Percentiles rank a stretch among this genome's conserved stretches.
phyloP scores from a whole-genome alignment of 345 rosid species.

The Abelmoschus esculentus region DNA sequence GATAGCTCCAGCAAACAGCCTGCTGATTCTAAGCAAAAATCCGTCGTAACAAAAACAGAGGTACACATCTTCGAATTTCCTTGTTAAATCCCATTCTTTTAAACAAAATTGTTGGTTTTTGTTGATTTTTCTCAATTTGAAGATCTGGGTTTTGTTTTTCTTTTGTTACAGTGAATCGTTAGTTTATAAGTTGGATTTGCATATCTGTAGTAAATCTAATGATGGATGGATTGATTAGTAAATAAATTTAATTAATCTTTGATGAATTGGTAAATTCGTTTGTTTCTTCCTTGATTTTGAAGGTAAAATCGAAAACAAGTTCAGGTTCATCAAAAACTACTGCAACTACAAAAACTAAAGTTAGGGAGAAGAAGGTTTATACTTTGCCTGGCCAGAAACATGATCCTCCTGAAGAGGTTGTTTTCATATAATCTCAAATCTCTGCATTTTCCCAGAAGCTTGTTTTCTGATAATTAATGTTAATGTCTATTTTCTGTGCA shows the following conservation, averaged over 20 bases:
- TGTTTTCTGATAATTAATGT: neutral
- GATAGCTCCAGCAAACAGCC: constrained; percentile 38
- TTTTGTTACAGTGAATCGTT: neutral
- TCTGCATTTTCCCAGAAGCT: neutral
- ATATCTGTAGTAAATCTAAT: neutral
- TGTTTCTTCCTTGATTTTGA: neutral
- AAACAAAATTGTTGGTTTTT: neutral
- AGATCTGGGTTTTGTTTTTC: neutral
- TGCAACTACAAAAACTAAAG: constrained; percentile 40
- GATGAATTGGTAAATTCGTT: neutral
- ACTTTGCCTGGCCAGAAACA: constrained; percentile 74
- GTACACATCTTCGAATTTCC: constrained; percentile 24
- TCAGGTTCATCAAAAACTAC: constrained; percentile 39
- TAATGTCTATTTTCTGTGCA: neutral
- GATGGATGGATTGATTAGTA: neutral
- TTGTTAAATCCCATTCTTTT: neutral
- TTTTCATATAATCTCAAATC: neutral
- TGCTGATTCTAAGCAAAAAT: constrained; percentile 37
- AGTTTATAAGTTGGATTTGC: neutral
- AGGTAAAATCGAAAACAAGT: constrained; percentile 13
- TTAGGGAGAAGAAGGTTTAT: constrained; percentile 82
- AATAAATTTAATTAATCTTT: neutral
- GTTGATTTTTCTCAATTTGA: neutral
- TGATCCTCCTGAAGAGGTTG: constrained; percentile 92
- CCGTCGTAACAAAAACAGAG: constrained; percentile 39